Evolutionary conservation across 176 grass and related monocot genomes (phyloP).

Genomic region (Areca catechu): DNA sequence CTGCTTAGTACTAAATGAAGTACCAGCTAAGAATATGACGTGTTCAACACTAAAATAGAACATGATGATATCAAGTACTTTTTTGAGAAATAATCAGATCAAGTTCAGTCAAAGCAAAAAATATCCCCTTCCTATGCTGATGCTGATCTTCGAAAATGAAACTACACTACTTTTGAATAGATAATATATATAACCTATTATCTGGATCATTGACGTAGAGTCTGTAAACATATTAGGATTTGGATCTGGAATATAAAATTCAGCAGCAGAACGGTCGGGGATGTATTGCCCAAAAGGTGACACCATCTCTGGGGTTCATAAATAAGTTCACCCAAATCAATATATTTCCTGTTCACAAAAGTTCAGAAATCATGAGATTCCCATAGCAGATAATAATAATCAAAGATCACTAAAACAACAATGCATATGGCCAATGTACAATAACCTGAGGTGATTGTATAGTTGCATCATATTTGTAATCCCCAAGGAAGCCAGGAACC

Average conservation of each 20-base stretch:
- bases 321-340: constrained; percentile 35
- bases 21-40: too few relatives aligned
- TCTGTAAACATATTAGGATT: constrained; percentile 29
- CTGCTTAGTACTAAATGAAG: neutral
- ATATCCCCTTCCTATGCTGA: too few relatives aligned
- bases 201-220: constrained; percentile 19
- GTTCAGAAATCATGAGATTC: too few relatives aligned
- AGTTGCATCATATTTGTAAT: constrained; percentile 33
- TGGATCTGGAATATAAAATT: constrained; percentile 66
- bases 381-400: too few relatives aligned
- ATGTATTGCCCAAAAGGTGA: constrained; percentile 69
- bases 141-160: too few relatives aligned
- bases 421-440: too few relatives aligned
- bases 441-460: constrained; percentile 34
- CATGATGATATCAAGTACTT: too few relatives aligned
- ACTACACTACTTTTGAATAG: too few relatives aligned
- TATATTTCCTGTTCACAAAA: constrained; percentile 7
- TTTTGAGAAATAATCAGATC: too few relatives aligned
- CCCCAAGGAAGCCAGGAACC: constrained; percentile 56
- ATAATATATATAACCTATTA: constrained; percentile 11
- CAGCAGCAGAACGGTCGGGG: constrained; percentile 50
- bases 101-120: too few relatives aligned
- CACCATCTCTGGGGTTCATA: constrained; percentile 58
- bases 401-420: too few relatives aligned
- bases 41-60: too few relatives aligned